Evolutionary conservation across 2,329 filamentous ascomycete genomes (phyloP), one percentile per base, ranked within the genome.

Genomic region (Herpotrichia juniperi): DNA sequence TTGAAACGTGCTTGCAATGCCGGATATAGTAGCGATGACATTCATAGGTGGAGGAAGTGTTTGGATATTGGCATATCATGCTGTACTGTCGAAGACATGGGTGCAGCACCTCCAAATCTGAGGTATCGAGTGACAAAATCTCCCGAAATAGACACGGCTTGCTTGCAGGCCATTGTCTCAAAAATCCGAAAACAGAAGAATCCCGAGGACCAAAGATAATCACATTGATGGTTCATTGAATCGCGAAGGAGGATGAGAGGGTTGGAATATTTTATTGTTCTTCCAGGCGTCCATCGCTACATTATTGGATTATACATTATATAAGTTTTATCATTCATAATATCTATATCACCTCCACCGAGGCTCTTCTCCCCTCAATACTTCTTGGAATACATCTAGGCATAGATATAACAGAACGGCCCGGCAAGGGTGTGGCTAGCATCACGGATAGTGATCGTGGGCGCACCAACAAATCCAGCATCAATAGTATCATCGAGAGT

Each of bases 321-420:
- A 40, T 40, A 17, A 24, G 22, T 19, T 37, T n/a, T 37, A 40
- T 40, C 25, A 10, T 10, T 34, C n/a, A 40, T 40, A 25, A 25
- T 40, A 22, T 40, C 19, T 40, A 40, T 40, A 6, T 43, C 32
- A 35, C 46, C 32, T 43, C 45, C 45, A 26, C 26, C 35, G 43
- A 53, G 45, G 45, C 50, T 43, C 45, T 6, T 10, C 50, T 40
- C 45, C 26, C 37, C 35, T 48, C 50, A 22, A 43, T 9, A 11
- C 50, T 16, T 16, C 12, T 26, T 6, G 9, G 11, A 22, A 21
- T n/a, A 34, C 26, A 12, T 25, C 35, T 56, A 68, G 12, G 62
- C 55, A 57, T 80, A 80, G 4, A 78, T 66, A 50, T 80, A 80
- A 54, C 78, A 80, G 51, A 80, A 78, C 3, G 74, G 76, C 2